Evolutionary conservation across 2,329 filamentous ascomycete species (phyloP), one percentile per base, ranked within the genome.

Genomic region (Talaromyces sp.): DNA sequence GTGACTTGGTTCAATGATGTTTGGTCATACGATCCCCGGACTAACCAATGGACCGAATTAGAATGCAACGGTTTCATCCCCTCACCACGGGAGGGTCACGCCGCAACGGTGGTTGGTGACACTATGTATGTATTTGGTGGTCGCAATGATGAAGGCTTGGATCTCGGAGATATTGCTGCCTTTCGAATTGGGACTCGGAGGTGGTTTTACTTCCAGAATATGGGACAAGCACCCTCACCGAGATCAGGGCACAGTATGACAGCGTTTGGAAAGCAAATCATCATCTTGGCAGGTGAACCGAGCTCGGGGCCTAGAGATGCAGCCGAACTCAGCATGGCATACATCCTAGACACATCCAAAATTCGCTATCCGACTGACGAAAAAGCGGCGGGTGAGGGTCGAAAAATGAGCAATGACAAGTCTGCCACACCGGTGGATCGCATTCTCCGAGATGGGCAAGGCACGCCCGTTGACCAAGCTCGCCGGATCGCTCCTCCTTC

Each of bases 141-240:
- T 52, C 89, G 95, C 63, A 97, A 92, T 0, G 92, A 97, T 72
- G 93, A 98, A 68, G 95, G 95, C 1, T 86, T 88, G 31, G 95
- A 99, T 73, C 81, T 99, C 4, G 95, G 94, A 36, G 95, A 99
- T 75, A 82, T 99, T 51, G 94, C 95, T 2, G 95, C 95, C 9
- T 91, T 91, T 75, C 83, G 87, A 56, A 91, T 91, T 68, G 87
- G 89, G 0, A 92, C 92, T 10, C 88, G 91, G 66, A 87, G 95
- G 63, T 99, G 95, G 95, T 99, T 98, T 75, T 99, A 95, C 40
- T 99, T 99, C 77, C 95, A 99, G 72, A 99, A 99, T 72, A 99
- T 99, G 95, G 95, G 95, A 0, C 93, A 93, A 3, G 96, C 93
- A 1, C 95, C 95, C 0, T 97, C 93, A 3, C 88, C 95, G 34